These are phyloP conservation scores for Cryptosporidium viatorum DNA, from an alignment of 169 alveolate species.

Conservation along the genomic window DNA sequence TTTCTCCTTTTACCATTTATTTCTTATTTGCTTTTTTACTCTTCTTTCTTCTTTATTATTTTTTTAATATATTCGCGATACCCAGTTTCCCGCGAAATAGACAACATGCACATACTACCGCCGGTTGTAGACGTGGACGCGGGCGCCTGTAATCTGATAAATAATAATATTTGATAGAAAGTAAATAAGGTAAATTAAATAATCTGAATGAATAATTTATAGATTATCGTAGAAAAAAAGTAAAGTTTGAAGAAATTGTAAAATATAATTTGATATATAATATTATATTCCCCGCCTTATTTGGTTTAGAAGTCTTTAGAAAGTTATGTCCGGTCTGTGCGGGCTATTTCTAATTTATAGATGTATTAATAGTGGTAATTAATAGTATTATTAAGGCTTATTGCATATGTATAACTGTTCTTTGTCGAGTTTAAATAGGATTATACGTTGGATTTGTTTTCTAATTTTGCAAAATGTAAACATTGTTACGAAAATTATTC, in stretches of 20 bases:
- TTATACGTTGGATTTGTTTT: too few relatives aligned
- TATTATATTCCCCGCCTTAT: background rate
- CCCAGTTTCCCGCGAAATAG: constrained; percentile 17
- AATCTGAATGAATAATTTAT: too few relatives aligned
- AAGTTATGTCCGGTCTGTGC: background rate
- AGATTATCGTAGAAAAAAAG: background rate
- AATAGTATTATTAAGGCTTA: too few relatives aligned
- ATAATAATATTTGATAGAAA: background rate
- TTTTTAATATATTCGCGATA: background rate
- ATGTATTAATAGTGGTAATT: too few relatives aligned
- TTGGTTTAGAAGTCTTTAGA: background rate
- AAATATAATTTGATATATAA: too few relatives aligned
- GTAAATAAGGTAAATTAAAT: background rate
- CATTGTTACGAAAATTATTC: too few relatives aligned
- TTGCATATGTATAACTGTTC: too few relatives aligned
- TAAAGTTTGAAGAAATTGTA: background rate
- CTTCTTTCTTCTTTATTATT: background rate
- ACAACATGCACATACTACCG: background rate
- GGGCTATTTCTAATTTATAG: background rate
- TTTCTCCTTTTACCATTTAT: background rate
- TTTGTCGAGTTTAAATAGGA: background rate
- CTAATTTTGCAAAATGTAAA: too few relatives aligned
- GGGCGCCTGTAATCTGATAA: background rate
- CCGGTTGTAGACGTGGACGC: background rate
- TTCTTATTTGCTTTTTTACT: background rate